phyloP scores from a whole-genome alignment of 2,329 filamentous ascomycete genomes.

The Didymella lethalis region DNA sequence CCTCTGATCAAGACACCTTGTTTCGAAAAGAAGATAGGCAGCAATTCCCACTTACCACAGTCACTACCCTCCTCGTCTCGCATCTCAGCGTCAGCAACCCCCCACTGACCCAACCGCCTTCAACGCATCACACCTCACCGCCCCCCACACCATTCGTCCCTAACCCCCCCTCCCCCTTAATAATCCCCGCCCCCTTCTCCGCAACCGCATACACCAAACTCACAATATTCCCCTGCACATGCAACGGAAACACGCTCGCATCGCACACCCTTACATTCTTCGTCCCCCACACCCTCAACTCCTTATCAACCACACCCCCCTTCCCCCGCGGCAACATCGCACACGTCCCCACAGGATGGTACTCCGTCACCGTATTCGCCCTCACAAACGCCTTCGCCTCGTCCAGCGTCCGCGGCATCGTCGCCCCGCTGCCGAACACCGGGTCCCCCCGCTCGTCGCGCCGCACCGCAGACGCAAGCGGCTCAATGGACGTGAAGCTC shows the following conservation, averaged over 20 bases:
- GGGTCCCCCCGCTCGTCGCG: constrained; percentile 32
- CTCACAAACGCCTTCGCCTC: constrained; percentile 32
- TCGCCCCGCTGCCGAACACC: not conserved
- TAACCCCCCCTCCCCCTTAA: constrained; percentile 24
- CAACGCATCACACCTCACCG: too few relatives aligned
- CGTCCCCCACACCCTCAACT: constrained; percentile 43
- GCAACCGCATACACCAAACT: constrained; percentile 45
- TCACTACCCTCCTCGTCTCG: too few relatives aligned
- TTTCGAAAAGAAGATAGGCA: too few relatives aligned
- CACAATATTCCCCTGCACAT: constrained; percentile 41
- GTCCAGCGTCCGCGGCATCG: constrained; percentile 30
- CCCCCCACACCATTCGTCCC: not conserved
- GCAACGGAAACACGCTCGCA: constrained; percentile 38
- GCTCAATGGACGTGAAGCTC: constrained; percentile 38
- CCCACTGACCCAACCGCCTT: too few relatives aligned
- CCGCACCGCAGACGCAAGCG: constrained; percentile 40
- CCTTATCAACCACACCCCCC: constrained; percentile 38
- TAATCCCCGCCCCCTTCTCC: constrained; percentile 42
- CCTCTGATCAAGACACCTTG: too few relatives aligned
- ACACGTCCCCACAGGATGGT: constrained; percentile 43
- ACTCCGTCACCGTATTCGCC: constrained; percentile 37
- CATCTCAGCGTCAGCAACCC: too few relatives aligned
- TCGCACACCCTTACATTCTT: constrained; percentile 41
- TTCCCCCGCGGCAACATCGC: constrained; percentile 45
- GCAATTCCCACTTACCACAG: too few relatives aligned